Evolutionary conservation across 371 early-diverging fungal species (phyloP).

Genomic region (Mortierella sp.): DNA sequence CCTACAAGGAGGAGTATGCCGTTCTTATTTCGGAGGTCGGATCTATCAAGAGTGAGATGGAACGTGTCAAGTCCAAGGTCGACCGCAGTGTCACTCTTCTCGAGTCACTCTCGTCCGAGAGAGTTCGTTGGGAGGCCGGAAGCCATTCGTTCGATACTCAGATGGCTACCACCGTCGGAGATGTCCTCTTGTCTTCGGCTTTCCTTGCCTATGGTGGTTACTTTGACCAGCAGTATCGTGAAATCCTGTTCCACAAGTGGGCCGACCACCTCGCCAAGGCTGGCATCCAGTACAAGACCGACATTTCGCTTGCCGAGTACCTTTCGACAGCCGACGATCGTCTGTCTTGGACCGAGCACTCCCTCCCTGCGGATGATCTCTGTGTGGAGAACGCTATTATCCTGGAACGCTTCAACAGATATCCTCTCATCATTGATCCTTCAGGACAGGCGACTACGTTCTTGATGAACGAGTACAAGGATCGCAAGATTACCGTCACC

Average conservation of each 20-base stretch:
- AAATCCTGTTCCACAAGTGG: conserved; percentile 86
- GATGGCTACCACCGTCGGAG: conserved; percentile 99
- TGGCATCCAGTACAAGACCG: conserved; percentile 84
- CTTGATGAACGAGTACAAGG: conserved; percentile 89
- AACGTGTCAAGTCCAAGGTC: conserved; percentile 93
- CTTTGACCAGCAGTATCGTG: conserved; percentile 97
- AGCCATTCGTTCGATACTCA: conserved; percentile 94
- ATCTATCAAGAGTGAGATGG: conserved; percentile 95
- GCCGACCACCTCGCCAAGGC: conserved; percentile 80
- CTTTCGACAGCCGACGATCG: conserved; percentile 95
- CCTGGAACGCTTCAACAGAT: conserved; percentile 94
- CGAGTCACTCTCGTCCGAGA: conserved; percentile 94
- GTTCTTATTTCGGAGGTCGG: conserved; percentile 94
- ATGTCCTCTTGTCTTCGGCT: conserved; percentile 93
- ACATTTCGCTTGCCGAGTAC: conserved; percentile 92
- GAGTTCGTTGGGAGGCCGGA: conserved; percentile 93
- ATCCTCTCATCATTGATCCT: conserved; percentile 98
- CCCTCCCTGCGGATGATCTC: conserved; percentile 92
- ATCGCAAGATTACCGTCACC: conserved; percentile 92
- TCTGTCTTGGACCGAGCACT: conserved; percentile 89
- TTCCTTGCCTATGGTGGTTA: conserved; percentile 97
- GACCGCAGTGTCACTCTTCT: conserved; percentile 92
- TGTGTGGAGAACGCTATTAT: conserved; percentile 98
- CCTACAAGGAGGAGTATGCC: conserved; percentile 97
- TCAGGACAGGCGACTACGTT: conserved; percentile 95